Evolutionary conservation across 129 eudicot species (phyloP).

Genomic region (Tagetes erecta): DNA sequence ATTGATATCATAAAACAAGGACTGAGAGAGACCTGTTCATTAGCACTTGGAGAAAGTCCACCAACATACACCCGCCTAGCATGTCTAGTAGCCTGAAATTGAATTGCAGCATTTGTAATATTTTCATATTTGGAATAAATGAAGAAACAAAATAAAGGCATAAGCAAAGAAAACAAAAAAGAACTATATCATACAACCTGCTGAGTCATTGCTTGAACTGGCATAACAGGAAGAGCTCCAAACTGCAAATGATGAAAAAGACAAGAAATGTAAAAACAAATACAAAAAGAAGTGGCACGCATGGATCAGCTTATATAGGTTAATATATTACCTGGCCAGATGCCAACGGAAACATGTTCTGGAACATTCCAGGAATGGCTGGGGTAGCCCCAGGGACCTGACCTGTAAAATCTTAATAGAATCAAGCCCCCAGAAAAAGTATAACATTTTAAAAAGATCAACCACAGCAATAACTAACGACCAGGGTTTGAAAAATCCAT

Average conservation of each 20-base stretch:
- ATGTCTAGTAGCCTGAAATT: constrained; percentile 94
- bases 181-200: constrained; percentile 54
- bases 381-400: constrained; percentile 75
- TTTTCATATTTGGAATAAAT: neutral
- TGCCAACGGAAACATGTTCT: constrained; percentile 67
- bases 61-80: constrained; percentile 99
- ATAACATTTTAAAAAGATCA: neutral
- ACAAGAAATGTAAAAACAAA: neutral
- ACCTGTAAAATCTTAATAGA: constrained; percentile 51
- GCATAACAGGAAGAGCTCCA: constrained; percentile 91
- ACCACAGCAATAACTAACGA: constrained; percentile 17
- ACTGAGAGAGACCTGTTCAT: constrained; percentile 77
- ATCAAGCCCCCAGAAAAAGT: constrained; percentile 29
- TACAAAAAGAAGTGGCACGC: neutral
- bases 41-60: constrained; percentile 94
- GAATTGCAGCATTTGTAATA: constrained; percentile 29
- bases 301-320: neutral
- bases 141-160: neutral
- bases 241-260: constrained; percentile 47
- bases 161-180: neutral
- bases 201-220: constrained; percentile 98
- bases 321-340: constrained; percentile 64
- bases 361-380: constrained; percentile 78
- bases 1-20: neutral
- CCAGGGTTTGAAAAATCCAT: constrained; percentile 29